Percentiles rank a stretch among this genome's conserved stretches.
Evolutionary conservation across 2,329 filamentous ascomycete species (phyloP).

Genomic region (Hysterium pulicare): DNA sequence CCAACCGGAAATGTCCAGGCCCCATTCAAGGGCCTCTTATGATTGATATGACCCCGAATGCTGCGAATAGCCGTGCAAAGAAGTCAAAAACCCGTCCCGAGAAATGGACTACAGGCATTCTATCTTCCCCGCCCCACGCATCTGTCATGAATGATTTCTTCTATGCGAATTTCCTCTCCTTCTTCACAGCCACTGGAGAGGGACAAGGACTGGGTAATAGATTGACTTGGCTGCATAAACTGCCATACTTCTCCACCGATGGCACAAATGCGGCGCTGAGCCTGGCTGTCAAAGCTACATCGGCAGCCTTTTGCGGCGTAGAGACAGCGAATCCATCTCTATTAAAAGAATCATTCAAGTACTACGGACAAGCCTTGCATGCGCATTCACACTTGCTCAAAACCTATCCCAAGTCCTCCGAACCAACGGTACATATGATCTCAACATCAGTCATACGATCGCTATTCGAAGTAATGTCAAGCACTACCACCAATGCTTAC

Average conservation of each 20-base stretch:
- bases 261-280: conserved; percentile 21
- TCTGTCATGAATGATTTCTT: conserved; percentile 21
- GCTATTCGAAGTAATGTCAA: conserved; percentile 31
- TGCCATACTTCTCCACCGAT: conserved; percentile 21
- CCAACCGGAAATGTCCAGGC: conserved; percentile 22
- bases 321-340: conserved; percentile 18
- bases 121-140: conserved; percentile 14
- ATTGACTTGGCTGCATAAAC: conserved; percentile 26
- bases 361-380: conserved; percentile 27
- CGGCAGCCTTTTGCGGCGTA: conserved; percentile 23
- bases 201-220: conserved; percentile 20
- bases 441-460: conserved; percentile 29
- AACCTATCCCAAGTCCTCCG: conserved; percentile 5
- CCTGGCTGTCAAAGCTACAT: conserved; percentile 25
- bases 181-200: conserved; percentile 25
- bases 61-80: background rate
- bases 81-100: conserved; percentile 2
- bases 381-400: conserved; percentile 16
- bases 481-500: conserved; percentile 26
- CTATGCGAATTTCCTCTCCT: conserved; percentile 23
- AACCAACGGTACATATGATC: conserved; percentile 28
- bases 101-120: conserved; percentile 1
- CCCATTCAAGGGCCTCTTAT: conserved; percentile 24
- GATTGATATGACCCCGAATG: conserved; percentile 25
- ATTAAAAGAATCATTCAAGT: conserved; percentile 17